Evolutionary conservation across 129 eudicot genomes (phyloP).

Genomic region (Glebionis coronaria): DNA sequence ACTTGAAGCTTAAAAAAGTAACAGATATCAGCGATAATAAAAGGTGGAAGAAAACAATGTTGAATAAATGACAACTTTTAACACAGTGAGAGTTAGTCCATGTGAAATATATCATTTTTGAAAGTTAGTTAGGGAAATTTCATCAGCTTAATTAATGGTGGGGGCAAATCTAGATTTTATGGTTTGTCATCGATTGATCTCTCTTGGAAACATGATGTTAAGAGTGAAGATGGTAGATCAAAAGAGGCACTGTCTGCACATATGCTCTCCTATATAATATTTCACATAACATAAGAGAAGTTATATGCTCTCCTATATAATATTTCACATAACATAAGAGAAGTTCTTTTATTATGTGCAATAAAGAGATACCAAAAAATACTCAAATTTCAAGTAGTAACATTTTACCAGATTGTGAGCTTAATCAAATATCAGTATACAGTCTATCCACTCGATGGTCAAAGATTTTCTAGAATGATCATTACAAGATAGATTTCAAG

Average conservation of each 20-base stretch:
- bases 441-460: conserved; percentile 62
- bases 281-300: too few species aligned
- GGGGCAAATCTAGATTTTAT: conserved; percentile 77
- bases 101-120: too few species aligned
- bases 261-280: conserved; percentile 87
- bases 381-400: not conserved
- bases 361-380: conserved; percentile 9
- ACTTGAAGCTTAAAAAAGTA: too few species aligned
- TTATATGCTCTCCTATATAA: too few species aligned
- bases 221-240: conserved; percentile 72
- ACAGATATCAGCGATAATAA: too few species aligned
- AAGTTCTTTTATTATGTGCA: not conserved
- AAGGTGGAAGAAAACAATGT: too few species aligned
- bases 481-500: too few species aligned
- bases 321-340: conserved; percentile 7
- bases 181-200: conserved; percentile 71
- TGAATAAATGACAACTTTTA: too few species aligned
- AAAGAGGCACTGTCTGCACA: conserved; percentile 98
- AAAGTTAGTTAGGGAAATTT: too few species aligned
- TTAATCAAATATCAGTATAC: conserved; percentile 90
- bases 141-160: too few species aligned
- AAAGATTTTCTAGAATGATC: conserved; percentile 63
- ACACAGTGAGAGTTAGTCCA: too few species aligned
- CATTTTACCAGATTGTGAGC: conserved; percentile 89
- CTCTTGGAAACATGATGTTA: conserved; percentile 84